Base-by-base conservation (phyloP, 176 grass and related monocot genomes). In the Triticum dicoccoides region DNA sequence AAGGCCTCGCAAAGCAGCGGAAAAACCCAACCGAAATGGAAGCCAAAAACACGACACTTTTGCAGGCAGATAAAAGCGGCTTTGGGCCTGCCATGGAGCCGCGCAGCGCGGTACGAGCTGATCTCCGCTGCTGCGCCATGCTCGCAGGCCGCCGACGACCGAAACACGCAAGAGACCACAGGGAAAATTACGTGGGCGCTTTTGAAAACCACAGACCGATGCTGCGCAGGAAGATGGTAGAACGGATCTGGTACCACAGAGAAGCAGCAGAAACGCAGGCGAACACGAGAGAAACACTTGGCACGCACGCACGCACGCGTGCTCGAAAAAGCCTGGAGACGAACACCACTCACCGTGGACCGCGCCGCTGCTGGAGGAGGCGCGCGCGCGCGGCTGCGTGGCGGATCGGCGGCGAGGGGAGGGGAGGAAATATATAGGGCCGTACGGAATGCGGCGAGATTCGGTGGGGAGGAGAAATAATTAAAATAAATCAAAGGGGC, bases 11-110 rank as follows among this genome's bases (percentile, higher is more conserved):
- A 77, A 82, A 71, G 79, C 83, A 77, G 83, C 51, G 62, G 3
- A 64, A 83, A 83, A 70, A 62, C 2, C n/a, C 69, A 42, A 15
- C n/a, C 1, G 70, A 64, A 33, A 65, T 4, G 64, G 30, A 34
- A 39, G 65, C 1, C 5, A 54, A 64, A 78, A 78, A 65, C 79
- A 10, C 32, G 3, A 58, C 61, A 58, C 84, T 86, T 89, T 76
- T 4, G 29, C 52, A 20, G 23, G 23, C 88, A 23, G 66, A 71
- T 65, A 4, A 54, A 80, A 62, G 76, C 45, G 17, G 56, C 41
- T 73, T 80, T 89, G 2, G 66, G 18, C 47, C 35, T 61, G 33
- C 42, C 58, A 58, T 29, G 44, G 68, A 11, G 4, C 11, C 45
- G 25, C 73, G 8, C 74, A 41, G 65, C 20, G 52, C 73, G 51